Conservation (phyloP, 148 eudicot genomes). For the Rhododendron mucronatum region DNA sequence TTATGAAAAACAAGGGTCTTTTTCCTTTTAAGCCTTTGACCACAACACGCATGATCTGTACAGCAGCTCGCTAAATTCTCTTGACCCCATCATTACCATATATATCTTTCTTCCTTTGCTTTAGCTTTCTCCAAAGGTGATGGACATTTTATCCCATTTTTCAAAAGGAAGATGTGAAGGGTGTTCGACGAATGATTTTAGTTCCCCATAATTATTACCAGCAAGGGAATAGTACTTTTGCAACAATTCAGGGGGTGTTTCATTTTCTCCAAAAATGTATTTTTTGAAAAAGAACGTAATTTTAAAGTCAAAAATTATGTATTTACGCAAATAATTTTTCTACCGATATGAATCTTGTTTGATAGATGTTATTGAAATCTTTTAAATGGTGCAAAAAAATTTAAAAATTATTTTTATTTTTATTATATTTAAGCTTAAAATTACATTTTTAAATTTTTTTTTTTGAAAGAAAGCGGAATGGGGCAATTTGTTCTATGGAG, state of each 20-base stretch:
- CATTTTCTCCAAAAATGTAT: no score
- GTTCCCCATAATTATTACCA: neutral
- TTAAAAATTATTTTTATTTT: no score
- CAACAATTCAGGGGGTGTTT: no score
- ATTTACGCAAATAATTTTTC: no score
- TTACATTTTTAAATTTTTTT: no score
- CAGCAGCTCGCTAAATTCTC: neutral
- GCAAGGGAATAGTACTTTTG: neutral
- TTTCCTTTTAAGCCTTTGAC: constrained; percentile 14
- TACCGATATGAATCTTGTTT: no score
- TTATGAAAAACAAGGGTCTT: neutral
- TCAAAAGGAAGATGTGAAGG: neutral
- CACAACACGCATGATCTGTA: neutral
- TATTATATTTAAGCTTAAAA: no score
- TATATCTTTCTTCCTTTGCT: neutral
- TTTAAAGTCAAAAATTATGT: no score
- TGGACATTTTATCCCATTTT: neutral
- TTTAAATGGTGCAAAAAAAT: no score
- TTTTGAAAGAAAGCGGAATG: no score
- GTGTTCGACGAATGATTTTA: neutral
- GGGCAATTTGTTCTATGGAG: neutral
- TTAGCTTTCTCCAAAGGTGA: constrained; percentile 8
- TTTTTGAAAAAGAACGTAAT: no score
- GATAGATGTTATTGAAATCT: no score
- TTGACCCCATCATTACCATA: neutral